Conservation (phyloP, 805 yeast genomes). For the Cyberlindnera suaveolens region DNA sequence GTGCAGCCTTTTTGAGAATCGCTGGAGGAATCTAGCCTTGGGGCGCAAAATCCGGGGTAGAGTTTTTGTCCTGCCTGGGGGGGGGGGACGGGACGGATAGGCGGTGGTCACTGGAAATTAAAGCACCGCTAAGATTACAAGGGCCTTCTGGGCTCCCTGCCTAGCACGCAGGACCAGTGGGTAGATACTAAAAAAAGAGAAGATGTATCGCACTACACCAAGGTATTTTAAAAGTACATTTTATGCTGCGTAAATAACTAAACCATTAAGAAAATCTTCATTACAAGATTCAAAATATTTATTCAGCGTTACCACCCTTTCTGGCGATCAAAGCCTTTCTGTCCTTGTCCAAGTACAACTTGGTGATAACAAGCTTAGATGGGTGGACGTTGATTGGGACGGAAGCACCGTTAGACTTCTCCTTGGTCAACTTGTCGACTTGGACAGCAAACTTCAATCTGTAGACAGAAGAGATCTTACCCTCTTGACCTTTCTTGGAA, state of each 20-base stretch:
- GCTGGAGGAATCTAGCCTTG: too few species aligned
- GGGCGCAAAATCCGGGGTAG: too few species aligned
- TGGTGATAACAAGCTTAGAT: constrained; percentile 98
- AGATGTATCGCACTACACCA: not conserved
- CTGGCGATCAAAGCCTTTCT: constrained; percentile 95
- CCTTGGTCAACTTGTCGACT: constrained; percentile 95
- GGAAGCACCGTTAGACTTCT: constrained; percentile 96
- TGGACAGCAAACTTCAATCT: constrained; percentile 96
- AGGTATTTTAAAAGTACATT: not conserved
- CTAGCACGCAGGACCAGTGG: too few species aligned
- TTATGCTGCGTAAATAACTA: not conserved
- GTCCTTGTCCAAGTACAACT: constrained; percentile 97
- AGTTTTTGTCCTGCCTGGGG: not conserved
- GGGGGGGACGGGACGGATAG: not conserved
- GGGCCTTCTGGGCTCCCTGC: too few species aligned
- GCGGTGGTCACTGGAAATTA: too few species aligned
- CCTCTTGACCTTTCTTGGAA: constrained; percentile 99
- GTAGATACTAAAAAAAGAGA: too few species aligned
- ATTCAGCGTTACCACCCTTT: constrained; percentile 97
- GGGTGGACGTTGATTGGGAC: constrained; percentile 97
- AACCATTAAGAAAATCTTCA: not conserved
- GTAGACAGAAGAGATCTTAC: constrained; percentile 96
- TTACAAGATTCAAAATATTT: constrained; percentile 30
- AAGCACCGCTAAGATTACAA: too few species aligned
- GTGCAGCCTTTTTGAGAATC: too few species aligned